phyloP scores from a whole-genome alignment of 1,284 basidiomycete species.

The Sanguinoderma infundibulare region DNA sequence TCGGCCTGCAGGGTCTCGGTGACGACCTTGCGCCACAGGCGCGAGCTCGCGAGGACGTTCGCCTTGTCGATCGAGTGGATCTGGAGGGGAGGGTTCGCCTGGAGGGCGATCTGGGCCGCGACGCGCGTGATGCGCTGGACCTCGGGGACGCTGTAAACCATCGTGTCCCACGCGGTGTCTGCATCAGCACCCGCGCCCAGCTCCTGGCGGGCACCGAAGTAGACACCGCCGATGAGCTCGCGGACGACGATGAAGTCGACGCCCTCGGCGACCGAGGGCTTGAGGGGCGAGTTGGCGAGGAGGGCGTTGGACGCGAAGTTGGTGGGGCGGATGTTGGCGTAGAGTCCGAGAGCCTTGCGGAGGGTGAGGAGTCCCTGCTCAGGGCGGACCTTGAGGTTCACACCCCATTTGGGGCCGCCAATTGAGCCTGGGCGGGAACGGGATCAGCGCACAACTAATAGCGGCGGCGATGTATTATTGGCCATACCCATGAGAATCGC shows the following conservation, averaged over 20 bases:
- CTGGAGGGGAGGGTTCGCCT: slow-evolving; percentile 83
- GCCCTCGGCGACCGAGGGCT: slow-evolving; percentile 84
- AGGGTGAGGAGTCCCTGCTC: slow-evolving; percentile 93
- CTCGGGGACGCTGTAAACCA: slow-evolving; percentile 91
- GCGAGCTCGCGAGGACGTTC: slow-evolving; percentile 95
- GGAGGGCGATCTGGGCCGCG: slow-evolving; percentile 90
- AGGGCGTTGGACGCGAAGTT: slow-evolving; percentile 94
- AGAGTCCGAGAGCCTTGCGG: slow-evolving; percentile 92
- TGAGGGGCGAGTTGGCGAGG: slow-evolving; percentile 91
- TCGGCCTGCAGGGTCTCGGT: slow-evolving; percentile 83
- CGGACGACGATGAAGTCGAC: slow-evolving; percentile 94
- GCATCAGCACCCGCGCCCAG: slow-evolving; percentile 65
- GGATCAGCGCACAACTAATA: slow-evolving; percentile 4
- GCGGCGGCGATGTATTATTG: slow-evolving; percentile 1
- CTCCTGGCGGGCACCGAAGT: slow-evolving; percentile 96
- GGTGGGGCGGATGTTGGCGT: slow-evolving; percentile 98
- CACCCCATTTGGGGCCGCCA: slow-evolving; percentile 98
- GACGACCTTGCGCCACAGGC: slow-evolving; percentile 94
- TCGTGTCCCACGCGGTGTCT: slow-evolving; percentile 86
- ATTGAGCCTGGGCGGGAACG: slow-evolving; percentile 72
- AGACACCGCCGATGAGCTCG: slow-evolving; percentile 92
- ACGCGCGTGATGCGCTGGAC: slow-evolving; percentile 96
- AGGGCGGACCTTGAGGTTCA: slow-evolving; percentile 89
- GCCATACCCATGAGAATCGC: slow-evolving; percentile 91
- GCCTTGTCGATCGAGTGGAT: slow-evolving; percentile 99